Base-by-base conservation (phyloP, 2,329 filamentous ascomycete species). In the Dryadomyces quercus-mongolicae region DNA sequence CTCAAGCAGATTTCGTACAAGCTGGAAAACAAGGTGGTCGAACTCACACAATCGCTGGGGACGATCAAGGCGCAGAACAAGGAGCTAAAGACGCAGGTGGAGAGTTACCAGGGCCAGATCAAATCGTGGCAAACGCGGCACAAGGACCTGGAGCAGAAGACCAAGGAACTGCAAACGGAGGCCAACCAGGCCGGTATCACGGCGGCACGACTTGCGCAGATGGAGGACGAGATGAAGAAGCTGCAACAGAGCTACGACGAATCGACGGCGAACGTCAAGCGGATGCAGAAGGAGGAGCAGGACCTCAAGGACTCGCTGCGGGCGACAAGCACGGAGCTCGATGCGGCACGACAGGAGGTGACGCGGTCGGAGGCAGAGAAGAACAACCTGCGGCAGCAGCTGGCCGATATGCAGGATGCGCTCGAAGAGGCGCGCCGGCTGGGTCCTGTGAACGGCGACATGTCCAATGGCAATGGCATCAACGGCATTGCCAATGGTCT, bases 1-100 rank as follows among this genome's bases (percentile, higher is more conserved):
- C 81, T 98, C 68, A 97, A 97, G 77, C 92, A 97, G 71, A 98
- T 98, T 62, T 97, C 93, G 2, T 98, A 98, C 77, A 97, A 95
- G 76, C 76, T 98, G 63, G 93, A 98, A 70, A 97, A 98, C 79
- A 98, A 98, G 82, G 93, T 98, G 59, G 89, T 98, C 59, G 93
- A 98, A 73, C 80, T 98, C 64, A 98, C 93, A 1, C 93, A 98
- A 69, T 88, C 86, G 51, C 72, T 98, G 62, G 91, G 93, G 60
- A 85, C 89, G 10, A 86, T 95, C 78, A 95, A 95, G 74, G 81
- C 85, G 59, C 88, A 95, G 72, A 98, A 98, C 80, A 96, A 95
- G 76, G 80, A 81, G 56, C 78, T 98, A 58, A 77, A 86, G 62
- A 84, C 81, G 40, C 91, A 97, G 69, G 85, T 98, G 50, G 89